Evolutionary conservation across 805 yeast species (phyloP).

Genomic region (Metschnikowia bowlesiae): DNA sequence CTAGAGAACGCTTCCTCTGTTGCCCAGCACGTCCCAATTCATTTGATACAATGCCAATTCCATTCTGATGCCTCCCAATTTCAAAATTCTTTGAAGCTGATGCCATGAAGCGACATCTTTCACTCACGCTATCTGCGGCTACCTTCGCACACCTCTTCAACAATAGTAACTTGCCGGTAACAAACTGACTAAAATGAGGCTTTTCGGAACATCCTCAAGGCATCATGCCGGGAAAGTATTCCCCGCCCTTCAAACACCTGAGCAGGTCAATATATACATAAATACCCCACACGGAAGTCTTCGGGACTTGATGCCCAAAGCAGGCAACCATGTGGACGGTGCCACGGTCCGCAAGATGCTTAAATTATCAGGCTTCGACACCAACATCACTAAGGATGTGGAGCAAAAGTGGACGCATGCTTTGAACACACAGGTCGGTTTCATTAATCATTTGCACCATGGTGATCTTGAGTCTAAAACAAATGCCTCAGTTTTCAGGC

Average conservation of each 20-base stretch:
- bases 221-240: conserved; percentile 3
- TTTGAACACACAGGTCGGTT: conserved; percentile 46
- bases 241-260: conserved; percentile 4
- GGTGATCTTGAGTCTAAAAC: conserved; percentile 15
- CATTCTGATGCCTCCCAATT: not conserved
- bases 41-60: too few relatives aligned
- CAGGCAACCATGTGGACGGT: conserved; percentile 15
- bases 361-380: conserved; percentile 47
- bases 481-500: conserved; percentile 24
- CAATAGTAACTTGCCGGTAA: not conserved
- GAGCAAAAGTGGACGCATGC: conserved; percentile 27
- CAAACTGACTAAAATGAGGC: conserved; percentile 4
- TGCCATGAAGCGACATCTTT: not conserved
- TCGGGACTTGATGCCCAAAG: conserved; percentile 13
- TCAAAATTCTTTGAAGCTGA: not conserved
- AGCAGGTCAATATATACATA: conserved; percentile 9
- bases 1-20: not conserved
- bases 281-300: conserved; percentile 11
- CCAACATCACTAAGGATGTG: conserved; percentile 22
- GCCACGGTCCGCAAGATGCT: conserved; percentile 30
- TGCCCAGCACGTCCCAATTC: not conserved
- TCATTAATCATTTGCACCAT: conserved; percentile 39
- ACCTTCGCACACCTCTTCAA: not conserved
- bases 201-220: conserved; percentile 1
- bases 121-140: not conserved